These are phyloP conservation scores for Alternaria viburni DNA, from an alignment of 2,329 filamentous ascomycete species.

Conservation along the genomic window DNA sequence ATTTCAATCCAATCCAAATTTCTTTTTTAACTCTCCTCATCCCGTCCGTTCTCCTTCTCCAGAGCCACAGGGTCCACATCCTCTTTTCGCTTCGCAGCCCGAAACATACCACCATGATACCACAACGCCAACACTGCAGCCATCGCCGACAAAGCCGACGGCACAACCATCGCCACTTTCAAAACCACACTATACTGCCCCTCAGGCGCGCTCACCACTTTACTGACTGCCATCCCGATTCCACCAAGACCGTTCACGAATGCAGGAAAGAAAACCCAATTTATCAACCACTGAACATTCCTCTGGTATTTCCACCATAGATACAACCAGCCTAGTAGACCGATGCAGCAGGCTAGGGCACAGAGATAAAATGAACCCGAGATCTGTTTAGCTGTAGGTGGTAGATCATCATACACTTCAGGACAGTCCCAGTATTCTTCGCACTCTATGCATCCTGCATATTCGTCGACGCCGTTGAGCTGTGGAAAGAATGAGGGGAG, in stretches of 20 bases:
- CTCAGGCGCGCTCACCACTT: constrained; percentile 54
- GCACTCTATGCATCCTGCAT: constrained; percentile 10
- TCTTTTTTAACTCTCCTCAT: neutral
- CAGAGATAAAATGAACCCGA: constrained; percentile 55
- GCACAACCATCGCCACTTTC: constrained; percentile 48
- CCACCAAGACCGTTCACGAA: constrained; percentile 58
- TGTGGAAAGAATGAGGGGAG: constrained; percentile 60
- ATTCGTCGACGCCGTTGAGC: constrained; percentile 35
- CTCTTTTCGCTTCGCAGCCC: constrained; percentile 41
- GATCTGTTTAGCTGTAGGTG: constrained; percentile 43
- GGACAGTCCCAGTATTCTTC: constrained; percentile 15
- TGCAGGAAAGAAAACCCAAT: constrained; percentile 56
- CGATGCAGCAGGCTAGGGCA: constrained; percentile 52
- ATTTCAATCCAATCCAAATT: neutral
- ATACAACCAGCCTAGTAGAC: constrained; percentile 50
- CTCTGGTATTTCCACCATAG: constrained; percentile 54
- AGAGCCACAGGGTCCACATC: constrained; percentile 33
- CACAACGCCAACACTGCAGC: constrained; percentile 15
- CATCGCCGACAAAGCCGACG: constrained; percentile 15
- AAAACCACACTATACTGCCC: constrained; percentile 52
- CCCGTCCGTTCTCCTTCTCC: constrained; percentile 13
- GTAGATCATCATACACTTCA: constrained; percentile 11
- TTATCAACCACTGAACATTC: constrained; percentile 63
- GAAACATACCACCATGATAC: constrained; percentile 48
- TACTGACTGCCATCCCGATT: constrained; percentile 54